Conservation (phyloP, 345 rosid species). For the Sonneratia caseolaris region DNA sequence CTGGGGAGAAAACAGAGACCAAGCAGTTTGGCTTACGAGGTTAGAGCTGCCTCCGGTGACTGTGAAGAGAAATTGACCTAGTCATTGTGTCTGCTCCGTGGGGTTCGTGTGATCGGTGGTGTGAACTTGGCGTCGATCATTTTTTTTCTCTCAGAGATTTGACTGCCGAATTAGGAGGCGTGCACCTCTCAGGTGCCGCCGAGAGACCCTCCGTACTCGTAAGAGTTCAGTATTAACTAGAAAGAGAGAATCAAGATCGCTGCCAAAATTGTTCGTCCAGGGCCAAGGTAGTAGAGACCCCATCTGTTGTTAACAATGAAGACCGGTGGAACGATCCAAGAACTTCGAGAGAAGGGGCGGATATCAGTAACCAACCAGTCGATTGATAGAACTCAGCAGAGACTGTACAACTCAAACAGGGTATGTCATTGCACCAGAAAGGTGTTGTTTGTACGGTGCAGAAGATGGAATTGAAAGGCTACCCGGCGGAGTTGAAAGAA, state of each 20-base stretch:
- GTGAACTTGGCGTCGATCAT: too few relatives aligned
- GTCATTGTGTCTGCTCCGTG: too few relatives aligned
- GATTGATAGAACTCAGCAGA: not conserved
- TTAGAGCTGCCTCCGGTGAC: too few relatives aligned
- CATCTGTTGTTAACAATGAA: not conserved
- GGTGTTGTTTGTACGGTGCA: not conserved
- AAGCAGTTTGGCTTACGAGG: too few relatives aligned
- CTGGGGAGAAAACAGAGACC: too few relatives aligned
- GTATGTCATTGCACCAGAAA: not conserved
- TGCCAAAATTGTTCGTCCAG: not conserved
- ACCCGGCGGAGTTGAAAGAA: not conserved
- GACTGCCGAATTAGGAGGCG: too few relatives aligned
- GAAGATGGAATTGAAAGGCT: not conserved
- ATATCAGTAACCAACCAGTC: not conserved
- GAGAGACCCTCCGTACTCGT: constrained; percentile 32
- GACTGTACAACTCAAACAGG: not conserved
- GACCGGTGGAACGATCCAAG: not conserved
- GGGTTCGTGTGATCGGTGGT: too few relatives aligned
- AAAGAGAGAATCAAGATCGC: constrained; percentile 28
- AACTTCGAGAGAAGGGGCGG: not conserved
- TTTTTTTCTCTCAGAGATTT: too few relatives aligned
- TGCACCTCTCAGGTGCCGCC: constrained; percentile 30
- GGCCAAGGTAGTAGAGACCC: not conserved
- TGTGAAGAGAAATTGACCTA: too few relatives aligned
- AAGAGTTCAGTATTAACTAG: constrained; percentile 26